Base-by-base conservation (phyloP, 192 early-diverging fungal species). In the Lobulomyces angularis region DNA sequence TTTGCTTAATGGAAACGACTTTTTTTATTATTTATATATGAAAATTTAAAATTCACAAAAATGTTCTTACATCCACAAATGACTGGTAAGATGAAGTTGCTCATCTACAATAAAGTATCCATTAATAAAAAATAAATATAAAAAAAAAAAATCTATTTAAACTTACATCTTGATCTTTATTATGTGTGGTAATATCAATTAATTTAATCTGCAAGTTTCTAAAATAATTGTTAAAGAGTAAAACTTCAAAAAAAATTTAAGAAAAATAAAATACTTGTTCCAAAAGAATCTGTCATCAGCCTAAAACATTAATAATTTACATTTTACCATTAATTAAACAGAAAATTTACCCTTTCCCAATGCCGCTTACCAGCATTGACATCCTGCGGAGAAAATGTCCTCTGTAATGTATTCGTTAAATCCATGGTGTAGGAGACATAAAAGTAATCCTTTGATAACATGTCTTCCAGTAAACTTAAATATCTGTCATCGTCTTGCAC, bases 251-350 rank as follows among this genome's bases (percentile, higher is more conserved):
- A n/a, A n/a, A n/a, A n/a, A n/a, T n/a, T n/a, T n/a, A n/a, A n/a
- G n/a, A n/a, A n/a, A n/a, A n/a, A n/a, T n/a, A n/a, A n/a, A 56
- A 32, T 74, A 68, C 21, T 59, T 65, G 65, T 97, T 98, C 86
- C 82, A 98, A 56, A 90, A 95, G 61, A 95, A 98, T 35, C 88
- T 70, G 37, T 90, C 84, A 59, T 92, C 88, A 17, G 88, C 83
- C 69, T 84, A 41, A 27, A 23, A 18, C 9, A 14, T 7, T 14
- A 3, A 6, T 2, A 30, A 6, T 19, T 4, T 18, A 38, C 29
- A 20, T 33, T 17, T 18, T 35, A 35, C 46, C 36, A 49, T 47
- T 11, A 11, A 8, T 56, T 7, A 27, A 37, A 14, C 37, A 14
- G 11, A 29, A 11, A 7, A 48, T 51, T 46, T 67, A 83, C 75